Evolutionary conservation across 108 stramenopile species (phyloP).

Genomic region (Nitzschia putrida): DNA sequence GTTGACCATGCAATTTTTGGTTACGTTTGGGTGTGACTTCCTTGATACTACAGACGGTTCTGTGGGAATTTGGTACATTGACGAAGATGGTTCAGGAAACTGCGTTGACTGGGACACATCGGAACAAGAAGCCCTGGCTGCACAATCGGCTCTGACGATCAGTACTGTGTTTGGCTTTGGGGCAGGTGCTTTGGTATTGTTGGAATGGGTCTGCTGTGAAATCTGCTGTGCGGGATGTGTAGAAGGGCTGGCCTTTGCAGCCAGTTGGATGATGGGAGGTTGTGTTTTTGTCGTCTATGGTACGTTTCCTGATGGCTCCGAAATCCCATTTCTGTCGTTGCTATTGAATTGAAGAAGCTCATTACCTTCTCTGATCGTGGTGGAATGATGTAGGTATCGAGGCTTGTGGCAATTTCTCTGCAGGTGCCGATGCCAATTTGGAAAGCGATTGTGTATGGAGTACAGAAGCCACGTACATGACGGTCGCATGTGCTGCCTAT

Average conservation of each 20-base stretch:
- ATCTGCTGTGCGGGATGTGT: conserved; percentile 32
- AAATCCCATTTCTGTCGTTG: not conserved
- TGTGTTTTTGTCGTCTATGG: conserved; percentile 29
- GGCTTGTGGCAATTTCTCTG: conserved; percentile 6
- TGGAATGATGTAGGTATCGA: not conserved
- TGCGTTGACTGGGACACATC: conserved; percentile 13
- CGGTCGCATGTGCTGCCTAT: conserved; percentile 21
- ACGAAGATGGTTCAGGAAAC: conserved; percentile 10
- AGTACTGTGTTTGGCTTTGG: conserved; percentile 16
- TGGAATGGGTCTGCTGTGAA: conserved; percentile 36
- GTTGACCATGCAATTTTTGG: conserved; percentile 23
- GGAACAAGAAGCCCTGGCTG: conserved; percentile 1
- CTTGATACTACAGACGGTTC: not conserved
- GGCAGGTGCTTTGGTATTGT: conserved; percentile 19
- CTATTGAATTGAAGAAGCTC: not conserved
- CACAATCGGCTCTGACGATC: conserved; percentile 20
- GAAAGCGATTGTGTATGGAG: conserved; percentile 19
- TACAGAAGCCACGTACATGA: conserved; percentile 22
- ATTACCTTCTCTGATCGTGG: not conserved
- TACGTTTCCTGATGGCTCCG: conserved; percentile 1
- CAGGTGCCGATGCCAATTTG: not conserved
- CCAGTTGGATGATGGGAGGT: conserved; percentile 20
- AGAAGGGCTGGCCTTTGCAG: conserved; percentile 23
- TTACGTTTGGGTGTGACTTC: conserved; percentile 23
- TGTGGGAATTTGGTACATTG: conserved; percentile 31